A percentile compares a stretch with the other conserved stretches of the same genome.
Conservation (phyloP, 257 asterid genomes). For the Mentha longifolia region DNA sequence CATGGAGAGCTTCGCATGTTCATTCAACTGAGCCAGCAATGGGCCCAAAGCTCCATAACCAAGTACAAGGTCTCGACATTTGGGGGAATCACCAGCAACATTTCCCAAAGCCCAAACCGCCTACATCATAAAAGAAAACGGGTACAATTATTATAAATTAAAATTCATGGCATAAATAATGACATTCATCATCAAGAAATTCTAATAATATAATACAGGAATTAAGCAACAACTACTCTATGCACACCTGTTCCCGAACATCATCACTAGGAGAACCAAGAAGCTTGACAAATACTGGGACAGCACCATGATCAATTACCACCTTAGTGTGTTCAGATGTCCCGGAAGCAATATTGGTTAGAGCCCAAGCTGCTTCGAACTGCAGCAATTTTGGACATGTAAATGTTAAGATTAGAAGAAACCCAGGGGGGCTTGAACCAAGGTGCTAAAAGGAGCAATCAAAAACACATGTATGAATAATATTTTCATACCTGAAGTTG, state of each 20-base stretch:
- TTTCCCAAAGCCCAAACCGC: constrained; percentile 98
- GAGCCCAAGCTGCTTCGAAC: constrained; percentile 99
- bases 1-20: constrained; percentile 83
- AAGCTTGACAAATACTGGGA: constrained; percentile 78
- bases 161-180: neutral
- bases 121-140: constrained; percentile 37
- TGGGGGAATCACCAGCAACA: constrained; percentile 94
- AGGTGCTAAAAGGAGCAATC: neutral
- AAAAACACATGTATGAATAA: neutral
- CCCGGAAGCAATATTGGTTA: constrained; percentile 92
- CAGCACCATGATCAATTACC: constrained; percentile 87
- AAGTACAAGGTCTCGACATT: constrained; percentile 90
- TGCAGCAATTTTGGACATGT: constrained; percentile 22
- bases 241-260: constrained; percentile 85
- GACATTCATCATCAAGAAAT: neutral
- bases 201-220: neutral
- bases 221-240: neutral
- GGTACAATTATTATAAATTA: neutral
- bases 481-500: constrained; percentile 69
- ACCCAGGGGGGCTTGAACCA: neutral
- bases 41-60: constrained; percentile 73
- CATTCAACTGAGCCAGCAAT: constrained; percentile 76
- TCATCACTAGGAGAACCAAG: constrained; percentile 87
- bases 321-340: constrained; percentile 91
- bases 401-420: neutral